Evolutionary conservation across 306 rosid genomes (phyloP), one percentile per base, ranked within the genome.

Genomic region (Purshia tridentata): DNA sequence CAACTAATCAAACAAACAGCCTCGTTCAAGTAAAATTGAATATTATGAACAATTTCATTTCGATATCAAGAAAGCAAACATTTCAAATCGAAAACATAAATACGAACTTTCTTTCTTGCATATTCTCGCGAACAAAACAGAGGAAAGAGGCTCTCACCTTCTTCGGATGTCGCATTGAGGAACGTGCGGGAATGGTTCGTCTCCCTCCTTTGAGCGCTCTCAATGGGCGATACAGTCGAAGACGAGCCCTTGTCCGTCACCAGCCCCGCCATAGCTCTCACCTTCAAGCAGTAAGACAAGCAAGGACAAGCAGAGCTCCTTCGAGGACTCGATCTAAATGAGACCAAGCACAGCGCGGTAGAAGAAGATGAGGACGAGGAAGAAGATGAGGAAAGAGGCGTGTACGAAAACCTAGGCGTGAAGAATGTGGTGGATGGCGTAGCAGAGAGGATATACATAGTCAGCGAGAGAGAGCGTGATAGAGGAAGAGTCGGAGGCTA

Each of bases 191-290:
- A 86, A 45, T 78, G 85, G 48, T 51, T n/a, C 6, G 39, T 57
- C 70, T 65, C 84, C 40, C 69, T 76, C 59, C 63, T 37, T 35
- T 74, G 76, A 9, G 67, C 62, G 18, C 54, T 56, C 75, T 71
- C 65, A 15, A 45, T 61, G 29, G 66, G 55, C 29, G 71, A 64
- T 5, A 62, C 14, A 18, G 82, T 19, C 23, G 69, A 13, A 4
- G 69, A n/a, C 2, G 76, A 72, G 37, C 76, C 86, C 67, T 74
- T 69, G 66, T 75, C 90, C 69, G 69, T 77, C 1, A 83, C 70
- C 29, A 73, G 72, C 81, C 78, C 87, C 68, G 86, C 82, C 90
- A 78, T 83, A 49, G 87, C 82, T 59, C 70, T 74, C 12, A 46
- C 57, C 41, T 73, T 67, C 45, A 74, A 65, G 37, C 55, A 80